Evolutionary conservation across 139 green algal genomes (phyloP), one percentile per base, ranked within the genome.

Genomic region (Klebsormidium nitens): DNA sequence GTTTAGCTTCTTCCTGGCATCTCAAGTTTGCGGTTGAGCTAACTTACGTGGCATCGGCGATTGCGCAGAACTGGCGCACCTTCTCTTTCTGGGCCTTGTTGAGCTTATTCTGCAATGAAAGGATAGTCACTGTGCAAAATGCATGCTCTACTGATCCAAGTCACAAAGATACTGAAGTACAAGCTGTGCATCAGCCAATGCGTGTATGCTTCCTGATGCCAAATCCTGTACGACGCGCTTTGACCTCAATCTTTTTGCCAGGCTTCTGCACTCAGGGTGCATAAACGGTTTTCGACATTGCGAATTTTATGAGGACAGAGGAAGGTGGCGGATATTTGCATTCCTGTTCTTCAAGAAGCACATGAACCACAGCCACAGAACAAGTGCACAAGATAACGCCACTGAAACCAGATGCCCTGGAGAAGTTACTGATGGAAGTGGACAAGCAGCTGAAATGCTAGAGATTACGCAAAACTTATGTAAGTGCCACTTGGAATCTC

Each of bases 31-130:
- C 32, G 14, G 17, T 6, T 28, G 17, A 29, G 14, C 26, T 38
- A 37, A 29, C 70, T 58, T 49, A 80, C 75, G 56, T 74, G 29
- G 66, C 47, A 34, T 68, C 71, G 11, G 70, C 37, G 34, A 81
- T 71, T n/a, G 56, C 69, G n/a, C 36, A 28, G 56, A 81, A 81
- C 56, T 81, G 75, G 46, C 63, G 69, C 42, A 81, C 72, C 64
- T 70, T 74, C 64, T 81, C 75, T 48, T 66, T 69, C 64, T 79
- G 75, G 6, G 36, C 14, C 48, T 44, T 26, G 28, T 76, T 81
- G n/a, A 76, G 59, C 26, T 62, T 47, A 40, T 69, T 76, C 69
- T 76, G 69, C 59, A 66, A 55, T n/a, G 42, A 49, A 49, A 49
- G 8, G 8, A 49, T n/a, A 49, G 8, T n/a, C 42, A n/a, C 42